A percentile compares a stretch with the other conserved stretches of the same genome.
These are phyloP conservation scores for Petunia axillaris DNA, from an alignment of 257 asterid genomes.

Conservation along the genomic window DNA sequence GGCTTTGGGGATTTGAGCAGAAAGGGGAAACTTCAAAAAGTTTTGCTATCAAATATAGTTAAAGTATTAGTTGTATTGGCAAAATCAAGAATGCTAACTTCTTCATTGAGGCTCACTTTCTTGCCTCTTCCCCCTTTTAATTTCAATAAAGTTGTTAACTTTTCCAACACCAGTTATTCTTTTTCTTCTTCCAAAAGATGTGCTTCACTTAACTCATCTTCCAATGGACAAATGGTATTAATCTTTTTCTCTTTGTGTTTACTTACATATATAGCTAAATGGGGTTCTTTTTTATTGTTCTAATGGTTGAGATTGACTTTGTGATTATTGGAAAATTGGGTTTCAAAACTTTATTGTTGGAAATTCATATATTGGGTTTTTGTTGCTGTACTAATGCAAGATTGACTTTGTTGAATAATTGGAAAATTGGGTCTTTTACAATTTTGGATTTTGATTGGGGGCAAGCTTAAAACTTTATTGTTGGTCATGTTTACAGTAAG, in stretches of 20 bases:
- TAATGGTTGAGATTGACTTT: too few relatives aligned
- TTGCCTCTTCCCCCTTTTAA: conserved; percentile 33
- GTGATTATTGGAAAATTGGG: too few relatives aligned
- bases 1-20: background rate
- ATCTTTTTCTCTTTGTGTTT: background rate
- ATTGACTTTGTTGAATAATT: background rate
- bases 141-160: conserved; percentile 22
- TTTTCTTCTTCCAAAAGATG: conserved; percentile 36
- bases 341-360: too few relatives aligned
- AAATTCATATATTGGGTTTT: background rate
- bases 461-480: background rate
- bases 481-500: background rate
- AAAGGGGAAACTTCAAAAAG: conserved; percentile 12
- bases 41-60: background rate
- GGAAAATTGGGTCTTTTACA: background rate
- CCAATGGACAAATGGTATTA: conserved; percentile 27
- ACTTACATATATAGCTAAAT: background rate
- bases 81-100: conserved; percentile 41
- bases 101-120: conserved; percentile 38
- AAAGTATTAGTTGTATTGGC: conserved; percentile 1
- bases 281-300: background rate
- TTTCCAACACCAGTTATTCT: conserved; percentile 24
- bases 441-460: conserved; percentile 8
- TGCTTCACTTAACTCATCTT: conserved; percentile 37
- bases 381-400: background rate